Evolutionary conservation across 495 filamentous ascomycete species (phyloP).

Genomic region (Achaetomiella virescens): DNA sequence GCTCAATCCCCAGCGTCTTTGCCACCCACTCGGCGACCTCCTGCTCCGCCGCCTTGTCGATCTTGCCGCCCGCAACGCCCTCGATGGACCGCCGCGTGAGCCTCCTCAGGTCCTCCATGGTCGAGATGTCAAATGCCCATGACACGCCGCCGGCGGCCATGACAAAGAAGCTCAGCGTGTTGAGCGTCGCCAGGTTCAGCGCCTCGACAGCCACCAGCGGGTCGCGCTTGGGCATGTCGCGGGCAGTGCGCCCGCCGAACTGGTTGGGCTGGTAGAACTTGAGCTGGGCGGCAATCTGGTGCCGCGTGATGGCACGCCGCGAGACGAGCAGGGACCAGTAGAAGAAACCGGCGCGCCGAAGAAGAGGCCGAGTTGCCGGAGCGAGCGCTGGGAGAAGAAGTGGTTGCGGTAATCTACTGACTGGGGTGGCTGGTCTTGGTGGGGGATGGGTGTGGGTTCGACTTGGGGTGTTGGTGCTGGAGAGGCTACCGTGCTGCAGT

Average conservation of each 20-base stretch:
- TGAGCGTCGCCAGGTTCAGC: conserved; percentile 75
- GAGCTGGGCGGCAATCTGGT: conserved; percentile 49
- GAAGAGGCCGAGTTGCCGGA: conserved; percentile 37
- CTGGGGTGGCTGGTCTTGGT: background rate
- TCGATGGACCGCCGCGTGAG: conserved; percentile 43
- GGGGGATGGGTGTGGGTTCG: background rate
- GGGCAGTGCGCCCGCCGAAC: conserved; percentile 3
- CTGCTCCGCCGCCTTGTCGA: conserved; percentile 54
- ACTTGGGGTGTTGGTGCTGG: background rate
- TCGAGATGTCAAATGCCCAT: conserved; percentile 67
- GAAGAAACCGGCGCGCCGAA: conserved; percentile 65
- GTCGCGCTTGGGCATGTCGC: conserved; percentile 25
- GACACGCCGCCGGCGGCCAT: conserved; percentile 59
- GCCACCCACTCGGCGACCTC: conserved; percentile 69
- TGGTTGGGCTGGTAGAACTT: conserved; percentile 62
- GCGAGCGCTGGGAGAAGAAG: conserved; percentile 20
- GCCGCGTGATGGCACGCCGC: conserved; percentile 55
- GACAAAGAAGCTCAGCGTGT: conserved; percentile 63
- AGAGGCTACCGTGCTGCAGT: background rate
- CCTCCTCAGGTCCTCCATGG: conserved; percentile 59
- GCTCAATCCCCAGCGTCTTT: conserved; percentile 52
- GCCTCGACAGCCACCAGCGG: conserved; percentile 68
- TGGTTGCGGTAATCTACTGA: background rate
- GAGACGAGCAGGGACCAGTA: conserved; percentile 62
- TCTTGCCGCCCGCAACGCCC: conserved; percentile 33